A percentile compares a stretch with the other conserved stretches of the same genome.
phyloP scores from a whole-genome alignment of 2,329 filamentous ascomycete genomes.

The Phaeosphaeria sp. region DNA sequence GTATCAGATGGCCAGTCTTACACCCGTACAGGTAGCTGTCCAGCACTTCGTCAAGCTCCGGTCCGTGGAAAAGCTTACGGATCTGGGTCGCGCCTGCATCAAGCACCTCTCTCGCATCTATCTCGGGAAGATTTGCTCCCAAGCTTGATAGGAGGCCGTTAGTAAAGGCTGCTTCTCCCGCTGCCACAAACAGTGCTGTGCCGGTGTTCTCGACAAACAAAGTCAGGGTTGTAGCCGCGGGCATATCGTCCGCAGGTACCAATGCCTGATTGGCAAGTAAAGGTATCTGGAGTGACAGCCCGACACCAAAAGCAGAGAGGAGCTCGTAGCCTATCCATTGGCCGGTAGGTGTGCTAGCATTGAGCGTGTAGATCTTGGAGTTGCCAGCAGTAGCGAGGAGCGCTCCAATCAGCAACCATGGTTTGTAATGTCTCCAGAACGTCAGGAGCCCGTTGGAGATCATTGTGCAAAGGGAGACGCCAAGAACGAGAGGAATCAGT shows the following conservation, averaged over 20 bases:
- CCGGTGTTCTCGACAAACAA: constrained; percentile 54
- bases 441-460: constrained; percentile 33
- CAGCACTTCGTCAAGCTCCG: constrained; percentile 28
- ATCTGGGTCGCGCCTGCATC: constrained; percentile 55
- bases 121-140: constrained; percentile 40
- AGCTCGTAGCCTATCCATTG: constrained; percentile 60
- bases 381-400: constrained; percentile 27
- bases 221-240: constrained; percentile 49
- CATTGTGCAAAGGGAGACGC: constrained; percentile 36
- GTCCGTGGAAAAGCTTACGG: constrained; percentile 39
- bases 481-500: constrained; percentile 36
- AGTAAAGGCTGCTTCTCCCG: constrained; percentile 52
- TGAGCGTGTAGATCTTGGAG: constrained; percentile 43
- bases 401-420: constrained; percentile 49
- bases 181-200: constrained; percentile 52
- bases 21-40: constrained; percentile 35
- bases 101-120: constrained; percentile 46
- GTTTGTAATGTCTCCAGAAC: constrained; percentile 50
- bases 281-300: constrained; percentile 51
- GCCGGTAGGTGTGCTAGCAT: constrained; percentile 42
- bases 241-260: constrained; percentile 46
- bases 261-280: constrained; percentile 51
- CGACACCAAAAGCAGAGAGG: constrained; percentile 53
- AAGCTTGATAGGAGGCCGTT: constrained; percentile 48
- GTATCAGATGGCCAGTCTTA: constrained; percentile 29